Evolutionary conservation across 257 asterid species (phyloP), one percentile per base, ranked within the genome.

Genomic region (Gentiana macrophylla): DNA sequence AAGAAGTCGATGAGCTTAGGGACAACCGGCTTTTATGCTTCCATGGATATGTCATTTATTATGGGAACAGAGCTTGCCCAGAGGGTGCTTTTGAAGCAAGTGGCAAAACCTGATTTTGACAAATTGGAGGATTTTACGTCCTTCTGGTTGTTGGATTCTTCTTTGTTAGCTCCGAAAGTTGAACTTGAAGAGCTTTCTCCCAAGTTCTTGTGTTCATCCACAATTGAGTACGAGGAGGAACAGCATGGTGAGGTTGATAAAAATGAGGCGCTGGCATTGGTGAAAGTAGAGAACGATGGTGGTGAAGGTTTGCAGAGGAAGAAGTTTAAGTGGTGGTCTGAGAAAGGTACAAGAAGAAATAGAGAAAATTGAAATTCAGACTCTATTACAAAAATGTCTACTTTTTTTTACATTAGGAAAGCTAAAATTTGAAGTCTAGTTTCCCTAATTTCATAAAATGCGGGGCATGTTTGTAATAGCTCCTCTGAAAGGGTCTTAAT

Each of bases 321-420:
- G 65, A 66, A 59, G 47, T 66, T 52, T 48, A 66, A 66, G 37
- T 66, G 61, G 61, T 66, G 70, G 70, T 66, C 70, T 43, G 53
- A 54, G 46, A 65, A 12, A 66, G 70, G 70, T 66, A 52, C 12
- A 52, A 9, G 24, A 12, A 24, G 11, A 41, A 32, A 13, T 6
- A 10, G 24, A 24, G 24, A 24, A 24, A 24, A 24, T 24, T 24
- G 24, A 24, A 24, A 24, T 24, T 24, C 24, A 24, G 24, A 24
- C 24, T 24, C 24, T 24, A 24, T 24, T 24, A 24, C 24, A 24
- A 24, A 24, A 24, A 24, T 24, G 24, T 24, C 24, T 24, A 24
- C 24, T 24, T 24, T 24, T 24, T 24, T 24, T 24, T 0, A 24
- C 24, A 24, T 24, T 24, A 24, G 24, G 24, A 24, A 24, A 24